phyloP scores from a whole-genome alignment of 148 eudicot genomes.

The Cornus kousa region DNA sequence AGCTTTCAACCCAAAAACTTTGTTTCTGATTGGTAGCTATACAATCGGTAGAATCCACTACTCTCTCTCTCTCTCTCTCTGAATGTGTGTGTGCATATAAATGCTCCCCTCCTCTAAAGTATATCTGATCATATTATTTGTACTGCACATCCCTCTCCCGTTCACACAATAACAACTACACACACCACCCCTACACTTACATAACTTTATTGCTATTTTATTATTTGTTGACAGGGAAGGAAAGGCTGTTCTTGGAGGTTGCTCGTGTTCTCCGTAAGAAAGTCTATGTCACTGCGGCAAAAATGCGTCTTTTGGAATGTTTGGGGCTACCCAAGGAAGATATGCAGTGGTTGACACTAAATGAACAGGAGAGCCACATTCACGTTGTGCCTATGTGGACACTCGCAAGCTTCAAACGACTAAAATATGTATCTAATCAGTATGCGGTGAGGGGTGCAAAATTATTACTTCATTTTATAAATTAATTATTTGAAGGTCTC shows the following conservation, averaged over 20 bases:
- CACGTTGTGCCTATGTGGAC: slow-evolving; percentile 98
- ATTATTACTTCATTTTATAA: neutral
- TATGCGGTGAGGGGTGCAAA: slow-evolving; percentile 57
- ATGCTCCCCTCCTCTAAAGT: neutral
- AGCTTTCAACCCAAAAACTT: slow-evolving; percentile 81
- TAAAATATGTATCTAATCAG: slow-evolving; percentile 67
- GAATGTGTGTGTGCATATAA: neutral
- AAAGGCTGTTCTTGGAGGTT: slow-evolving; percentile 83
- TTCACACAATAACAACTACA: neutral
- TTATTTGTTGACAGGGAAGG: slow-evolving; percentile 58
- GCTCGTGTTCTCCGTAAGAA: slow-evolving; percentile 76
- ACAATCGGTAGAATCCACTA: slow-evolving; percentile 63
- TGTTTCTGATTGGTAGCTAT: slow-evolving; percentile 93
- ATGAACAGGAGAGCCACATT: slow-evolving; percentile 83
- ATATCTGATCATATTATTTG: neutral
- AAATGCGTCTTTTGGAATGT: slow-evolving; percentile 79
- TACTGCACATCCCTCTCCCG: neutral
- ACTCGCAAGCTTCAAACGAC: slow-evolving; percentile 85
- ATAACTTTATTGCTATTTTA: neutral
- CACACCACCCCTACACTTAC: neutral
- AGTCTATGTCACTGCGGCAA: slow-evolving; percentile 71
- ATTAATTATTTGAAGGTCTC: neutral
- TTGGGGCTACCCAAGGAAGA: slow-evolving; percentile 71
- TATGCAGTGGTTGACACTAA: slow-evolving; percentile 76
- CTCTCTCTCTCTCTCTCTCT: slow-evolving; percentile 14